These are phyloP conservation scores for Epichloe festucae DNA, from an alignment of 2,329 filamentous ascomycete genomes.

Conservation along the genomic window DNA sequence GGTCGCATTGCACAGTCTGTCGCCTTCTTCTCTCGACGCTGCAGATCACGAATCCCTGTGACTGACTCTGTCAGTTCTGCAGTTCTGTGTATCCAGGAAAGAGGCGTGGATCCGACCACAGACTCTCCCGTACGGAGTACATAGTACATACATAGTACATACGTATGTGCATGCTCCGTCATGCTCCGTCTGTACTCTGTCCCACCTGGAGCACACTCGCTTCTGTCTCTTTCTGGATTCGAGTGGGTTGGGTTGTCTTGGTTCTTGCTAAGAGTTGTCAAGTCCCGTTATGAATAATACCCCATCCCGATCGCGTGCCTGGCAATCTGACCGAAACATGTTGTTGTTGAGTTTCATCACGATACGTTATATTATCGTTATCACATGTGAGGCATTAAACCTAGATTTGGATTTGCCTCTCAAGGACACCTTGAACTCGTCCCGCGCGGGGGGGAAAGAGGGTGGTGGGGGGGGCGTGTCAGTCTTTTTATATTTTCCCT, in stretches of 20 bases:
- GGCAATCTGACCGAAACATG: background rate
- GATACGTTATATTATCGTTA: background rate
- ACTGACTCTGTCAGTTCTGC: background rate
- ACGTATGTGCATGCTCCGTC: too few relatives aligned
- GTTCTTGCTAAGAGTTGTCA: background rate
- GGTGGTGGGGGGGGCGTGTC: too few relatives aligned
- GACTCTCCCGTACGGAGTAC: too few relatives aligned
- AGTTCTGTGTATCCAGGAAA: background rate
- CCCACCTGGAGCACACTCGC: background rate
- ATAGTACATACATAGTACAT: too few relatives aligned
- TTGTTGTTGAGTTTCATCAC: constrained; percentile 2
- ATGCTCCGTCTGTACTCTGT: background rate
- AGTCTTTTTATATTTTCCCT: too few relatives aligned
- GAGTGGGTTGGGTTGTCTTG: background rate
- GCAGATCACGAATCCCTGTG: constrained; percentile 1
- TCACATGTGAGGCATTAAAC: constrained; percentile 5
- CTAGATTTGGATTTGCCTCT: background rate
- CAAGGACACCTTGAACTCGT: too few relatives aligned
- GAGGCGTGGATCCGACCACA: background rate
- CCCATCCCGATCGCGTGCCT: background rate
- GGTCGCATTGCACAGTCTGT: background rate
- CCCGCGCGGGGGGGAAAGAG: too few relatives aligned
- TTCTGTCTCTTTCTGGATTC: background rate
- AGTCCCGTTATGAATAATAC: background rate
- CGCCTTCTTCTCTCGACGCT: background rate